Conservation (phyloP, 2,329 filamentous ascomycete genomes). For the Diplodia mutila region DNA sequence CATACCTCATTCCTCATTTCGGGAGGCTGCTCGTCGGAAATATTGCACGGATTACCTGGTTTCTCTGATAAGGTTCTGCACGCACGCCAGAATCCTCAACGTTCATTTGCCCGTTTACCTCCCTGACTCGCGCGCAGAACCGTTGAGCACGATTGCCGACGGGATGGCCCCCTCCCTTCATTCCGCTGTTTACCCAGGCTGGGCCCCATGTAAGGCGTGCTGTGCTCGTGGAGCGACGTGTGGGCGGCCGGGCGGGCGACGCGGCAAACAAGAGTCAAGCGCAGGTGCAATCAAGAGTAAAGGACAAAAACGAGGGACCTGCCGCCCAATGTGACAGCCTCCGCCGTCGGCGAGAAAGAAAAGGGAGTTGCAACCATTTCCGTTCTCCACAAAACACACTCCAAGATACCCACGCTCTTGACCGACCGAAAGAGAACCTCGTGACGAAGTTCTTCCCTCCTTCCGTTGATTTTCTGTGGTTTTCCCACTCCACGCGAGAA, state of each 20-base stretch:
- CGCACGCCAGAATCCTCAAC: not conserved
- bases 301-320: not conserved
- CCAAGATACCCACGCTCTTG: not conserved
- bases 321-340: not conserved
- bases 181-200: not conserved
- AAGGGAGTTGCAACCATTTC: not conserved
- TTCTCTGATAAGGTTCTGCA: not conserved
- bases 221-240: conserved; percentile 7
- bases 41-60: too few relatives aligned
- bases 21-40: not conserved
- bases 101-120: not conserved
- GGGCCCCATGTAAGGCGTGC: not conserved
- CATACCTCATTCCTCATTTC: not conserved
- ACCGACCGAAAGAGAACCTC: not conserved
- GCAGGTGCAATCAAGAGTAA: not conserved
- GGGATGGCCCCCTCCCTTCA: not conserved
- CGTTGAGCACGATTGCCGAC: not conserved
- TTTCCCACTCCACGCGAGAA: not conserved
- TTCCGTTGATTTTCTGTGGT: not conserved
- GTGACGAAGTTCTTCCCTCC: not conserved
- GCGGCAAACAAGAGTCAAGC: conserved; percentile 9
- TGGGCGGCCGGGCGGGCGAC: not conserved
- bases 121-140: not conserved
- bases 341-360: not conserved
- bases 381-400: not conserved